phyloP scores from a whole-genome alignment of 441 rosid genomes.

The Adansonia rubrostipa region DNA sequence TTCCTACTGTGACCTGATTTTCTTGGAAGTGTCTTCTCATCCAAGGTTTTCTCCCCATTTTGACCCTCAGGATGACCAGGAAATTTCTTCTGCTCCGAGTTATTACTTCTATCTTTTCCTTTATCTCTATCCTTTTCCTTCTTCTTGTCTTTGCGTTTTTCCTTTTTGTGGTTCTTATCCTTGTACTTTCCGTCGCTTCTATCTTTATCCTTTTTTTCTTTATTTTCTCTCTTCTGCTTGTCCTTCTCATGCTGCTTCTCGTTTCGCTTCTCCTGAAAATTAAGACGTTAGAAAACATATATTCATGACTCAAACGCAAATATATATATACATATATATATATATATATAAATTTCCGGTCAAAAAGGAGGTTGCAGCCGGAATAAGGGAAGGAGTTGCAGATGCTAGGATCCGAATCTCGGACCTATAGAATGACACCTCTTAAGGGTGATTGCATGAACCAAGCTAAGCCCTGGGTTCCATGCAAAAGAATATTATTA shows the following conservation, averaged over 20 bases:
- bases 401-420: too few species aligned
- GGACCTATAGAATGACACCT: too few species aligned
- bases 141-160: slow-evolving; percentile 47
- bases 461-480: too few species aligned
- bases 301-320: too few species aligned
- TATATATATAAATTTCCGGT: too few species aligned
- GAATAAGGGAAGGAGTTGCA: too few species aligned
- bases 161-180: slow-evolving; percentile 56
- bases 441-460: too few species aligned
- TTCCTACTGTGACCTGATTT: slow-evolving; percentile 33
- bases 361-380: too few species aligned
- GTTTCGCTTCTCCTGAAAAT: slow-evolving; percentile 43
- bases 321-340: too few species aligned
- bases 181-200: slow-evolving; percentile 46
- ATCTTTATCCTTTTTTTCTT: slow-evolving; percentile 51
- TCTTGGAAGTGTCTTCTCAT: slow-evolving; percentile 35
- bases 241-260: slow-evolving; percentile 48
- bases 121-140: slow-evolving; percentile 47
- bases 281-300: slow-evolving; percentile 15
- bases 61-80: slow-evolving; percentile 35
- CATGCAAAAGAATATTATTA: too few species aligned
- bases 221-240: slow-evolving; percentile 45
- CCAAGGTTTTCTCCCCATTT: slow-evolving; percentile 38
- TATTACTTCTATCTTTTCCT: slow-evolving; percentile 39
- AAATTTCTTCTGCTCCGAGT: slow-evolving; percentile 41